Conservation (phyloP, 257 asterid species). For the Scutellaria galericulata region DNA sequence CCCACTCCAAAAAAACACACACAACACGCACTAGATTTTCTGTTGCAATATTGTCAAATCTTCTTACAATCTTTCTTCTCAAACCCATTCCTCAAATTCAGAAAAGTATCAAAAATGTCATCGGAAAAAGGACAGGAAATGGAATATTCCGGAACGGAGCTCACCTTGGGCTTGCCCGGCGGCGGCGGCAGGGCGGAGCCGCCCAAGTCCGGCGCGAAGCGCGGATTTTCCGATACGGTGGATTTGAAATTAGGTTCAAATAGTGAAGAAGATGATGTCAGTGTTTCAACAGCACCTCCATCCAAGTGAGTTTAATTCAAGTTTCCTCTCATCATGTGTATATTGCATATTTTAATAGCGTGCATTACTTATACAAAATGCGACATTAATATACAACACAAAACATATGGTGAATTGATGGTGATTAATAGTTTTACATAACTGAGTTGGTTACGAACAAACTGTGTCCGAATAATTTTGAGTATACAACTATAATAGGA, state of each 20-base stretch:
- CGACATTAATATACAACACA: no score
- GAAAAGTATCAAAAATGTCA: conserved; percentile 24
- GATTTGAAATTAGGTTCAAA: conserved; percentile 48
- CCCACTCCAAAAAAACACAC: conserved; percentile 16
- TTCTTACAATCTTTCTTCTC: conserved; percentile 1
- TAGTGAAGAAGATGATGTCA: conserved; percentile 36
- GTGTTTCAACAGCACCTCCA: conserved; percentile 39
- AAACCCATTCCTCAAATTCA: background rate
- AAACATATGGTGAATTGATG: no score
- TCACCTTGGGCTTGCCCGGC: conserved; percentile 72
- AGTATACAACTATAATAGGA: no score
- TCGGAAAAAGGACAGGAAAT: conserved; percentile 36
- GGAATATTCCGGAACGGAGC: conserved; percentile 61
- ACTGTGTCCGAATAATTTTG: no score
- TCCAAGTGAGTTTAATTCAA: conserved; percentile 51
- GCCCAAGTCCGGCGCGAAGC: conserved; percentile 50
- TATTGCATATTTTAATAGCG: no score
- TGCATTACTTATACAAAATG: no score
- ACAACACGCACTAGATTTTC: conserved; percentile 3
- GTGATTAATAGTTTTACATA: no score
- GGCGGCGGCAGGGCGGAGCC: conserved; percentile 46
- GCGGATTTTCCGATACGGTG: conserved; percentile 46
- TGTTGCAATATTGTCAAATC: background rate
- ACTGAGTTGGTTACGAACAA: no score
- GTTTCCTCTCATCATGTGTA: background rate